phyloP scores from a whole-genome alignment of 1,284 basidiomycete species.

The Austroboletus olivaceoglutinosus region DNA sequence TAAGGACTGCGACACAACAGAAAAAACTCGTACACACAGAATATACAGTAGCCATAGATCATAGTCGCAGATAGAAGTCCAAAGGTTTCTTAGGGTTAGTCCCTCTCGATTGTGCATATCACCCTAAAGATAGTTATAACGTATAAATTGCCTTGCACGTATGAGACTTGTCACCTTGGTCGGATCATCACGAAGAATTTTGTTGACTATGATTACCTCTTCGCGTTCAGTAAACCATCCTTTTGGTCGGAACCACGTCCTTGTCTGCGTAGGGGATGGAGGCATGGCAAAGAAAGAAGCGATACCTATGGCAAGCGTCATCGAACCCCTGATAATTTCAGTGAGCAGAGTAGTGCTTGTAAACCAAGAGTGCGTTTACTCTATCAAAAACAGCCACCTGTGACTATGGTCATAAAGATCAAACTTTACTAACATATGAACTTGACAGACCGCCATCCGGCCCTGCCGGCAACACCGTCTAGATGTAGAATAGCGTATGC shows the following conservation, averaged over 20 bases:
- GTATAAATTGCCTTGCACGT: too few relatives aligned
- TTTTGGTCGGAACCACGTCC: slow-evolving; percentile 60
- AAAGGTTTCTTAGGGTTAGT: slow-evolving; percentile 53
- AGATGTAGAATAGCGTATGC: slow-evolving; percentile 63
- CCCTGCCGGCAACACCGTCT: slow-evolving; percentile 51
- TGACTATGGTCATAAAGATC: not conserved
- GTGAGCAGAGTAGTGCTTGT: slow-evolving; percentile 8
- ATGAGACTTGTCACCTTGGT: slow-evolving; percentile 44
- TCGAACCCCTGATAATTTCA: slow-evolving; percentile 36
- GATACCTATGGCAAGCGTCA: slow-evolving; percentile 57
- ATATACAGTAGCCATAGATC: slow-evolving; percentile 70
- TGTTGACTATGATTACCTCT: slow-evolving; percentile 49
- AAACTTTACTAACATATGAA: not conserved
- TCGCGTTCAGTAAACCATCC: slow-evolving; percentile 66
- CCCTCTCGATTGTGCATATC: slow-evolving; percentile 80
- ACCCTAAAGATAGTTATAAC: slow-evolving; percentile 33
- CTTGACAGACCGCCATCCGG: slow-evolving; percentile 52
- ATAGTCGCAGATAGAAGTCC: slow-evolving; percentile 56
- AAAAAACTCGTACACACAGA: slow-evolving; percentile 32
- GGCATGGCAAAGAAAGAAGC: slow-evolving; percentile 69
- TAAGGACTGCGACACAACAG: not conserved
- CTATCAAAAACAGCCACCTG: slow-evolving; percentile 22
- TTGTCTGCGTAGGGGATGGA: slow-evolving; percentile 64
- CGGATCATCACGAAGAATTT: slow-evolving; percentile 69
- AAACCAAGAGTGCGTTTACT: slow-evolving; percentile 7